Evolutionary conservation across 768 basidiomycete species (phyloP), one percentile per base, ranked within the genome.

Genomic region (Boletus vinaceobasis): DNA sequence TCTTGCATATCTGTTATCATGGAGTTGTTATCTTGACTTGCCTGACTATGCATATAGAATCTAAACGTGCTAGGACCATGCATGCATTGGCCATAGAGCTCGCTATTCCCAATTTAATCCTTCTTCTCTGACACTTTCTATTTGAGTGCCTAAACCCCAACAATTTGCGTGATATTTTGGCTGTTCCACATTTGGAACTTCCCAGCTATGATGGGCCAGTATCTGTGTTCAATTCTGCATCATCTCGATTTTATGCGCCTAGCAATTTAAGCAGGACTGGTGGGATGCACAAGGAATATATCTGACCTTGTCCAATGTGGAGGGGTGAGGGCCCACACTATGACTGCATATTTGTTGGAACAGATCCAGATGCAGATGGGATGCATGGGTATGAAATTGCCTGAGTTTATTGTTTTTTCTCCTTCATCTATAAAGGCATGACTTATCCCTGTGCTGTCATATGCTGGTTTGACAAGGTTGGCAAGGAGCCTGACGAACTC

Each of bases 211-310:
- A 32, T 17, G 43, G 56, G 7, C 0, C 17, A n/a, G 29, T 67
- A 15, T 26, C 21, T 0, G 45, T 72, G 7, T 63, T 59, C 17
- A 60, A 66, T 32, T 72, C 64, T 1, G 64, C 64, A 3, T 46
- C 47, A 1, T 61, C 66, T 0, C 36, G 21, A 7, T 74, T 64
- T 31, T 69, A 60, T 54, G 62, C 64, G 0, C 66, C 70, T 0
- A 73, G 73, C 36, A 65, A 74, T 13, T 38, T 56, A 2, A 58
- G 62, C 27, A 66, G 71, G 1, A 21, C 43, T 8, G 36, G 56
- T 4, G 62, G 68, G 3, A 73, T 74, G 70, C 56, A 56, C 2
- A 23, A 36, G 0, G 65, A 75, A 53, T 42, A 32, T 5, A 68
- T 74, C 17, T 42, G 59, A 1, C 40, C 62, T 0, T 50, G 26